phyloP scores from a whole-genome alignment of 306 rosid species.

The Begonia peltatifolia region DNA sequence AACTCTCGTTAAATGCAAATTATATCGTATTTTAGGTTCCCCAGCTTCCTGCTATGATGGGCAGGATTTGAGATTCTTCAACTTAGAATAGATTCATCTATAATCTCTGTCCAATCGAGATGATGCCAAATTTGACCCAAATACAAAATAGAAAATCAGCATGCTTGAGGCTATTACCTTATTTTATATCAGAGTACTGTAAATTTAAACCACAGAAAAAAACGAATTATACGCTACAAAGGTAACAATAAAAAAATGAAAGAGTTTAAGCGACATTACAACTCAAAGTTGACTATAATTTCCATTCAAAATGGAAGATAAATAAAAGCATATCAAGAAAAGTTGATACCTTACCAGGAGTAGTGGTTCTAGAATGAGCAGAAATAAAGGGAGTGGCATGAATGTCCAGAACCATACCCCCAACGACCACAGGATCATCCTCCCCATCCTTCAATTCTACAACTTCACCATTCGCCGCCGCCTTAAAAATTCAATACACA shows the following conservation, averaged over 20 bases:
- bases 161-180: no score
- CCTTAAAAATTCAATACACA: slow-evolving; percentile 4
- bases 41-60: neutral
- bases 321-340: neutral
- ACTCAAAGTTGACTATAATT: neutral
- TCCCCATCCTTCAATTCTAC: slow-evolving; percentile 15
- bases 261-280: no score
- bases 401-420: slow-evolving; percentile 90
- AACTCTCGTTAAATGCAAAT: slow-evolving; percentile 8
- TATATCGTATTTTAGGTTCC: neutral
- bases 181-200: no score
- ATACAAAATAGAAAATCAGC: no score
- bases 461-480: slow-evolving; percentile 16
- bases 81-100: neutral
- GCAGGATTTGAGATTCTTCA: neutral
- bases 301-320: no score
- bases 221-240: no score
- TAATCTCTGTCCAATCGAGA: no score
- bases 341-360: slow-evolving; percentile 65
- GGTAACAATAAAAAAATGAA: no score
- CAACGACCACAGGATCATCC: slow-evolving; percentile 51
- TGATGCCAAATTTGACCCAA: no score
- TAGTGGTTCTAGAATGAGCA: slow-evolving; percentile 28
- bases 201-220: no score
- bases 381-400: slow-evolving; percentile 28